phyloP scores from a whole-genome alignment of 2,329 filamentous ascomycete genomes.

The Sporothrix euskadiensis region DNA sequence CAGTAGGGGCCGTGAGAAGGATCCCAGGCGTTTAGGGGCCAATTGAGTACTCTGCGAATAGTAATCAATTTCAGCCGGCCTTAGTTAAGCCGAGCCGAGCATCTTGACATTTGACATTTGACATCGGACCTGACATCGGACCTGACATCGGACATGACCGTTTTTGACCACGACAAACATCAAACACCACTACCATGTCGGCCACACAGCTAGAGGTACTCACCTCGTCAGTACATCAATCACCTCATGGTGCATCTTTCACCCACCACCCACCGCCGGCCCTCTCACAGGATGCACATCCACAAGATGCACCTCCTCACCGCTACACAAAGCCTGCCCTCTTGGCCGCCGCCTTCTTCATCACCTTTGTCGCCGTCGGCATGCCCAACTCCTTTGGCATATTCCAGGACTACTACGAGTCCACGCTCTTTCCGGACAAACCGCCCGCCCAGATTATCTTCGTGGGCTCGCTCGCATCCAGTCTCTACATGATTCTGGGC shows the following conservation, averaged over 20 bases:
- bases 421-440: not conserved
- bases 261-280: too few relatives aligned
- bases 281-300: too few relatives aligned
- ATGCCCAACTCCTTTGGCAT: constrained; percentile 19
- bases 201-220: constrained; percentile 1
- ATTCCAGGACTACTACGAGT: constrained; percentile 10
- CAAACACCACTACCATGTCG: not conserved
- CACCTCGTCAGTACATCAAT: not conserved
- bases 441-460: constrained; percentile 1
- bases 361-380: constrained; percentile 12
- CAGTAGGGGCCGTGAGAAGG: not conserved
- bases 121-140: not conserved
- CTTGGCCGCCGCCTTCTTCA: constrained; percentile 1
- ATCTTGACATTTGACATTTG: not conserved
- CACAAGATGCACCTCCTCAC: not conserved
- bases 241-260: too few relatives aligned
- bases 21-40: not conserved
- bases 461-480: not conserved
- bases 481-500: constrained; percentile 1
- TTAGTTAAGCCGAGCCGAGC: not conserved
- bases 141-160: not conserved
- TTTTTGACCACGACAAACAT: not conserved
- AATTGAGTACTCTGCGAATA: not conserved
- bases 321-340: not conserved
- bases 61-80: not conserved